These are phyloP conservation scores for Cyberlindnera sargentensis DNA, from an alignment of 805 yeast species.

Conservation along the genomic window DNA sequence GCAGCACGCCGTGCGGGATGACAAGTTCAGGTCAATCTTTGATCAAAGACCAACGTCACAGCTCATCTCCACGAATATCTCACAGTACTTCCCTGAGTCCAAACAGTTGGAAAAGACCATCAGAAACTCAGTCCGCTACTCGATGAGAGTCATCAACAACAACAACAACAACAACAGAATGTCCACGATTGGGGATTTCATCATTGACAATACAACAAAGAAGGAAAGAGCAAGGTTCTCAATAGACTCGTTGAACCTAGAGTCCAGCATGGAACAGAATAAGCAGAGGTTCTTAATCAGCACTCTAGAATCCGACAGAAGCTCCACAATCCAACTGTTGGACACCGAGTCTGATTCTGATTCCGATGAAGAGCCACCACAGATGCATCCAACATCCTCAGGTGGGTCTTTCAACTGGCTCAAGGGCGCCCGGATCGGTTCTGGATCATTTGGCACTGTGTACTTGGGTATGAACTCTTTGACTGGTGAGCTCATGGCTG, in stretches of 20 bases:
- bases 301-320: constrained; percentile 17
- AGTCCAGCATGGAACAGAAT: constrained; percentile 25
- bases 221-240: constrained; percentile 40
- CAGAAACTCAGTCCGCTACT: constrained; percentile 75
- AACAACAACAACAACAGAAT: constrained; percentile 11
- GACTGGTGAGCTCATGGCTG: constrained; percentile 96
- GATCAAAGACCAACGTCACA: constrained; percentile 95
- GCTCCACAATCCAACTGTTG: constrained; percentile 23
- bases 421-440: constrained; percentile 87
- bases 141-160: constrained; percentile 47
- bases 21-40: constrained; percentile 38
- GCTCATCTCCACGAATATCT: constrained; percentile 79
- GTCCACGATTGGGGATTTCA: constrained; percentile 58
- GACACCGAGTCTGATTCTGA: constrained; percentile 19
- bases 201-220: constrained; percentile 49
- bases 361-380: constrained; percentile 5
- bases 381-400: constrained; percentile 5
- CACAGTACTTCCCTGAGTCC: constrained; percentile 88
- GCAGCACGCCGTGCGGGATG: constrained; percentile 1
- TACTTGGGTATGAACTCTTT: constrained; percentile 85
- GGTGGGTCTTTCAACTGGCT: constrained; percentile 80
- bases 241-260: constrained; percentile 22
- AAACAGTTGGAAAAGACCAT: constrained; percentile 71
- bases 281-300: constrained; percentile 22
- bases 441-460: constrained; percentile 93